These are phyloP conservation scores for Colletotrichum ledebouriae DNA, from an alignment of 2,329 filamentous ascomycete genomes.

Conservation along the genomic window DNA sequence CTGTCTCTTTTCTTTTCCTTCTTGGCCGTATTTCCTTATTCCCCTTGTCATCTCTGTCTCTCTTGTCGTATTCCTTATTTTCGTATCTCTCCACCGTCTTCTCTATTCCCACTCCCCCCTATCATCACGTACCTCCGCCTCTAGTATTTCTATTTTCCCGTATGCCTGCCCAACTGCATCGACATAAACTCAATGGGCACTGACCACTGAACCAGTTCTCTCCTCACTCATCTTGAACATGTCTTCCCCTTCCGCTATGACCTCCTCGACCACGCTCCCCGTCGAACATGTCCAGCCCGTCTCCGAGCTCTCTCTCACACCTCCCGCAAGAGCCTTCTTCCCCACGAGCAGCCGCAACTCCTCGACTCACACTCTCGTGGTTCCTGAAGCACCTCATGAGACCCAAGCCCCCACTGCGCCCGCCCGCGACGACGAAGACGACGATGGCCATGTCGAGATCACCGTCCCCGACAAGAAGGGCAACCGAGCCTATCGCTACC, in stretches of 20 bases:
- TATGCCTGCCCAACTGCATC: background rate
- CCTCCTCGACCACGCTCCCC: conserved; percentile 30
- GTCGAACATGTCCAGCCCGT: conserved; percentile 7
- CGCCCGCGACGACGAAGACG: conserved; percentile 18
- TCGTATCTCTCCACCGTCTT: background rate
- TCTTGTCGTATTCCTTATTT: conserved; percentile 5
- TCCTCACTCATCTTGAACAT: conserved; percentile 8
- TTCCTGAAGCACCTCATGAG: background rate
- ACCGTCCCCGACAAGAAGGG: conserved; percentile 55
- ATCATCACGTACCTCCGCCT: background rate
- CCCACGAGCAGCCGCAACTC: conserved; percentile 24
- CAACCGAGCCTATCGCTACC: conserved; percentile 54
- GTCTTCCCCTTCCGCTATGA: conserved; percentile 23
- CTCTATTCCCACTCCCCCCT: background rate
- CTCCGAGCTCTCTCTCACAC: conserved; percentile 6
- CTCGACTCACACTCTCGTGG: conserved; percentile 33
- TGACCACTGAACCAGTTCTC: conserved; percentile 4
- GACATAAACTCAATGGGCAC: background rate
- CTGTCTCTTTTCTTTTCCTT: conserved; percentile 12
- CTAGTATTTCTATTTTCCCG: background rate
- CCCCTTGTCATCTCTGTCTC: conserved; percentile 8
- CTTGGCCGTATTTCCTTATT: conserved; percentile 19
- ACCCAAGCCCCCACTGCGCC: background rate
- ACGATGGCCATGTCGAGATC: conserved; percentile 47
- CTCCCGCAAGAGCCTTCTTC: conserved; percentile 25